Percentiles rank a stretch among this genome's conserved stretches.
These are phyloP conservation scores for Lodderomyces pseudojiufengensis DNA, from an alignment of 1,139 yeast species.

Conservation along the genomic window DNA sequence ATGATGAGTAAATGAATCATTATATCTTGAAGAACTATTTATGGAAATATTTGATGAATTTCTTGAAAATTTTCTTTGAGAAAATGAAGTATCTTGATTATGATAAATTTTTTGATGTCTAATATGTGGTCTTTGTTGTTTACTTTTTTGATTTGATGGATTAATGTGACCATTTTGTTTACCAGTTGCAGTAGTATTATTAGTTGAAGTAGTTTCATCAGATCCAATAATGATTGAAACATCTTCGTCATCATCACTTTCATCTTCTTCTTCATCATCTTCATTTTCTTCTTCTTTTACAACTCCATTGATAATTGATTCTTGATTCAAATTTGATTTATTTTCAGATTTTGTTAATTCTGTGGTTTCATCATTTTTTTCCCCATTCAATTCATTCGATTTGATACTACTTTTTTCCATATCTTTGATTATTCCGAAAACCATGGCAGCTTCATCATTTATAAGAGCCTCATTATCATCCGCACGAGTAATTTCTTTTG, in stretches of 20 bases:
- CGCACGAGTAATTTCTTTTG: neutral
- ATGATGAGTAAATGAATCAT: neutral
- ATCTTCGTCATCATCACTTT: constrained; percentile 40
- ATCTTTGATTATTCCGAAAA: constrained; percentile 36
- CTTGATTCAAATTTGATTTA: too few species aligned
- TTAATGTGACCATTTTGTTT: constrained; percentile 1
- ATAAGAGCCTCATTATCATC: constrained; percentile 22
- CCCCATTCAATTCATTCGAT: constrained; percentile 7
- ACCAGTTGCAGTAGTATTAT: constrained; percentile 14
- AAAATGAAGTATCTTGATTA: constrained; percentile 19
- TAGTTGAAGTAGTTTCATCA: constrained; percentile 31
- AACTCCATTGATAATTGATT: constrained; percentile 7
- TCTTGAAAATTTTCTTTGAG: constrained; percentile 15
- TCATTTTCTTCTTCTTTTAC: constrained; percentile 17
- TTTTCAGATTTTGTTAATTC: neutral
- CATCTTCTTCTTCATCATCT: constrained; percentile 27
- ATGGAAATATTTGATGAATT: constrained; percentile 26
- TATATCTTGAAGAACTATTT: constrained; percentile 8
- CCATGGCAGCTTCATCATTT: constrained; percentile 44
- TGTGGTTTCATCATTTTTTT: constrained; percentile 8
- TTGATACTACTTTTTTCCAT: constrained; percentile 15
- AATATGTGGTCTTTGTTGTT: constrained; percentile 3
- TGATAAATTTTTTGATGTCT: constrained; percentile 15
- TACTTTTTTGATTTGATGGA: constrained; percentile 9
- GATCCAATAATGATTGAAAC: constrained; percentile 43